phyloP scores from a whole-genome alignment of 2,329 filamentous ascomycete genomes.

The Drechslerella coelobrocha region DNA sequence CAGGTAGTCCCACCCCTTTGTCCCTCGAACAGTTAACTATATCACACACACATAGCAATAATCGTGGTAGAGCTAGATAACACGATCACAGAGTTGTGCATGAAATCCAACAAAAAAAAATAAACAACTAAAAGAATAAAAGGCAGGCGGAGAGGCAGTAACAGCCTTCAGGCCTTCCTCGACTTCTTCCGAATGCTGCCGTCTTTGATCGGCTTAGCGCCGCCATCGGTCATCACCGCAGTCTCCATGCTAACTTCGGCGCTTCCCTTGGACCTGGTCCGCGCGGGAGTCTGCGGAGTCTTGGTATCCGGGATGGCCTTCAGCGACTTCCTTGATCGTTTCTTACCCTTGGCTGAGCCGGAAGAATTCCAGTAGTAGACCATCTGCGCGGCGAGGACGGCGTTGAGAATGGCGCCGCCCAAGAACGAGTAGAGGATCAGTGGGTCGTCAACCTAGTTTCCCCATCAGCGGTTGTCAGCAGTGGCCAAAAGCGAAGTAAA shows the following conservation, averaged over 20 bases:
- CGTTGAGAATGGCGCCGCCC: slow-evolving; percentile 87
- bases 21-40: too few relatives aligned
- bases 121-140: slow-evolving; percentile 1
- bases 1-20: too few relatives aligned
- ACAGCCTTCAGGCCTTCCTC: slow-evolving; percentile 39
- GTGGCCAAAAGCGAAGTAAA: background rate
- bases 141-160: too few relatives aligned
- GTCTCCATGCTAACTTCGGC: slow-evolving; percentile 49
- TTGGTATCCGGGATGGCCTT: slow-evolving; percentile 53
- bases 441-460: slow-evolving; percentile 78
- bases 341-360: slow-evolving; percentile 51
- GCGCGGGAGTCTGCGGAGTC: slow-evolving; percentile 39
- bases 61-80: background rate
- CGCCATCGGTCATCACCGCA: slow-evolving; percentile 43
- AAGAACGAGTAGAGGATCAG: slow-evolving; percentile 95
- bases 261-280: slow-evolving; percentile 40
- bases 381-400: slow-evolving; percentile 86
- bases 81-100: slow-evolving; percentile 1
- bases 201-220: slow-evolving; percentile 29
- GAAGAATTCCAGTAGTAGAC: slow-evolving; percentile 87
- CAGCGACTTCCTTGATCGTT: slow-evolving; percentile 55
- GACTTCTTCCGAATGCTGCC: slow-evolving; percentile 47
- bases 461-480: background rate
- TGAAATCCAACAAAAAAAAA: background rate
- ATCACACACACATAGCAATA: background rate